Evolutionary conservation across 257 asterid genomes (phyloP).

Genomic region (Coffea eugenioides): DNA sequence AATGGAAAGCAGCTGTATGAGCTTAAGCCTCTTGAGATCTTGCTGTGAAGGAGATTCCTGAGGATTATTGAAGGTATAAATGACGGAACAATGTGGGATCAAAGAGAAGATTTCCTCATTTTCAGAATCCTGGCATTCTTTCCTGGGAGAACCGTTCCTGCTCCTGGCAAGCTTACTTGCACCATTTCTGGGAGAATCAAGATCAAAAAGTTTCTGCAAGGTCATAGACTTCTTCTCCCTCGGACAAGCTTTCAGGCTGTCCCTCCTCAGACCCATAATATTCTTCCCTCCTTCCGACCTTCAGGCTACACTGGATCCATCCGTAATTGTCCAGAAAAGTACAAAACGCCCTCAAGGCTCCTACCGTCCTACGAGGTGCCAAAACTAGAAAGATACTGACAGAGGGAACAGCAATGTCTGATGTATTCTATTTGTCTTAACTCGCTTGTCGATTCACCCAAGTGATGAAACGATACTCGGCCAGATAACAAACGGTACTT

Average conservation of each 20-base stretch:
- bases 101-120: slow-evolving; percentile 42
- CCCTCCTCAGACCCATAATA: slow-evolving; percentile 40
- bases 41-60: slow-evolving; percentile 55
- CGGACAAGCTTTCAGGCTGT: slow-evolving; percentile 47
- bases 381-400: slow-evolving; percentile 3
- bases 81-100: slow-evolving; percentile 50
- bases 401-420: not conserved
- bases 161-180: slow-evolving; percentile 14
- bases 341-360: not conserved
- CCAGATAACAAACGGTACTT: slow-evolving; percentile 1
- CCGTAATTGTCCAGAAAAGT: not conserved
- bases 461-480: not conserved
- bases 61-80: slow-evolving; percentile 58
- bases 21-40: slow-evolving; percentile 57
- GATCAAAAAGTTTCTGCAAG: slow-evolving; percentile 57
- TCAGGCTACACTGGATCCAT: not conserved
- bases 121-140: slow-evolving; percentile 28
- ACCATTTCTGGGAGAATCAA: slow-evolving; percentile 40
- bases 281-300: slow-evolving; percentile 1
- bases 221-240: slow-evolving; percentile 34
- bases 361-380: not conserved
- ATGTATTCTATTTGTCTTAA: not conserved
- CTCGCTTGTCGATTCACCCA: slow-evolving; percentile 3
- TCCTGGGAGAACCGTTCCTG: slow-evolving; percentile 9
- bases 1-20: slow-evolving; percentile 47